Evolutionary conservation across 2,329 filamentous ascomycete genomes (phyloP).

Genomic region (Clonostachys solani): DNA sequence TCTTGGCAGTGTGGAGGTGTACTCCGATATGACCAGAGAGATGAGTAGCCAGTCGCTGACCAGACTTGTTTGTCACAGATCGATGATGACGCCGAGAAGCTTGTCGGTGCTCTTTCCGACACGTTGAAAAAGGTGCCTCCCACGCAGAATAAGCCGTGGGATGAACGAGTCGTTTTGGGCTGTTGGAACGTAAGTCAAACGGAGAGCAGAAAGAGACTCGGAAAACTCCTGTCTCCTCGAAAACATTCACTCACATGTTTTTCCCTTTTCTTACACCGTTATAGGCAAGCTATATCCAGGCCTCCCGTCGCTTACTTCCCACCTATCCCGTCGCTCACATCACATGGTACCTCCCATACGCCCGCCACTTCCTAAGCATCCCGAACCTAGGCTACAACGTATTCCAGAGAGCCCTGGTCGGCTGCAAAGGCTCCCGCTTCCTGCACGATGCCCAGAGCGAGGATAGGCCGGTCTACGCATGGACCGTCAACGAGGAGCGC

Average conservation of each 20-base stretch:
- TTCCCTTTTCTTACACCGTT: neutral
- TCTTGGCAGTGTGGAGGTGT: no score
- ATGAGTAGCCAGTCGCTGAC: neutral
- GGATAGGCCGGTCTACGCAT: constrained; percentile 63
- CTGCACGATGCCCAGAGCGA: constrained; percentile 46
- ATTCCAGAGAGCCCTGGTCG: constrained; percentile 62
- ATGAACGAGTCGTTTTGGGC: constrained; percentile 70
- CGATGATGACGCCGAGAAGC: constrained; percentile 63
- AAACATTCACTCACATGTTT: neutral
- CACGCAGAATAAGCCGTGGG: constrained; percentile 53
- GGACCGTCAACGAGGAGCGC: constrained; percentile 79
- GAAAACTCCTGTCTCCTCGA: neutral
- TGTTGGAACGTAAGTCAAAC: constrained; percentile 65
- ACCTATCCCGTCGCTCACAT: constrained; percentile 64
- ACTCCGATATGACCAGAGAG: no score
- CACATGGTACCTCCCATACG: constrained; percentile 62
- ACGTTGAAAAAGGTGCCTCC: constrained; percentile 51
- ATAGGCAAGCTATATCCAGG: constrained; percentile 62
- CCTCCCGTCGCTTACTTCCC: constrained; percentile 59
- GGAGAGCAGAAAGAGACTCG: neutral
- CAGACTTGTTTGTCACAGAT: constrained; percentile 33
- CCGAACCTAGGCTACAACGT: constrained; percentile 77
- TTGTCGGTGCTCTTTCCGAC: constrained; percentile 66
- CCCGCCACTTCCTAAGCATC: constrained; percentile 61
- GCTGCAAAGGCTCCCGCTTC: constrained; percentile 64